Conservation (phyloP, 2,329 filamentous ascomycete genomes). For the Sclerotinia glacialis region DNA sequence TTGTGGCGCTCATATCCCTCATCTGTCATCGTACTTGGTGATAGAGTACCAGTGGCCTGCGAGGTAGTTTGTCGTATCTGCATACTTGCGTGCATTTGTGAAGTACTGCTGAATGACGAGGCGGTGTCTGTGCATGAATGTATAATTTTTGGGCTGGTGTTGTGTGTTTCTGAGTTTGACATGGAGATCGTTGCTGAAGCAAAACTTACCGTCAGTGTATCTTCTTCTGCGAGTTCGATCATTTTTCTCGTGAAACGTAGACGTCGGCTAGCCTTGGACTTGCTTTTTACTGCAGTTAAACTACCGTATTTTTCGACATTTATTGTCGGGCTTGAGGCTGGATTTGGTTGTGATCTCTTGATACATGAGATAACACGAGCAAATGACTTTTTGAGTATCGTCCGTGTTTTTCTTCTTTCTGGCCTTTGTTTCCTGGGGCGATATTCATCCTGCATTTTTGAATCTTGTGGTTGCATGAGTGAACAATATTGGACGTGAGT, state of each 20-base stretch:
- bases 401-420: background rate
- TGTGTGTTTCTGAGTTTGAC: background rate
- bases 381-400: background rate
- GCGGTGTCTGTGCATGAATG: no score
- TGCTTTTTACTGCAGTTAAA: background rate
- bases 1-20: no score
- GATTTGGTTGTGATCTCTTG: background rate
- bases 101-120: no score
- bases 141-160: background rate
- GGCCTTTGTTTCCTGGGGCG: background rate
- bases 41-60: no score
- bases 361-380: background rate
- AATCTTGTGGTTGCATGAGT: background rate
- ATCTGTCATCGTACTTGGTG: background rate
- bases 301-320: background rate
- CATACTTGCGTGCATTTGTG: background rate
- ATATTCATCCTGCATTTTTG: background rate
- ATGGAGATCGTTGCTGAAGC: no score
- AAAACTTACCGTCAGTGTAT: background rate
- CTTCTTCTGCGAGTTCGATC: background rate
- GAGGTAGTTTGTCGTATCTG: no score
- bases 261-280: no score
- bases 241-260: no score
- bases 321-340: background rate
- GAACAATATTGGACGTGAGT: background rate